Evolutionary conservation across 495 filamentous ascomycete species (phyloP), one percentile per base, ranked within the genome.

Genomic region (Annulohypoxylon maeteangense): DNA sequence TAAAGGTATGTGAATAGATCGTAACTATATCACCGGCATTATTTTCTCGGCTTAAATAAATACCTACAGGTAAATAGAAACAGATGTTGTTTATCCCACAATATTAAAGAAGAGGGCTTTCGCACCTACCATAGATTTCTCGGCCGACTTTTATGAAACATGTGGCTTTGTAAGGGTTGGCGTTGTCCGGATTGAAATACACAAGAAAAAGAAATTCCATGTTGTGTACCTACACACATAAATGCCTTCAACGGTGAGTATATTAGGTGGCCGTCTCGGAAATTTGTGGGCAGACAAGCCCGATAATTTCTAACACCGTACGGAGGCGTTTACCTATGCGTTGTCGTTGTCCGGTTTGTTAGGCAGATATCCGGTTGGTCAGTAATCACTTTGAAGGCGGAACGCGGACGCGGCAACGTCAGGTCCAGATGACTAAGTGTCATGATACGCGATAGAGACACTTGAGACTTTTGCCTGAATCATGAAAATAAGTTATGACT

Each of bases 331-430:
- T 16, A 7, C 23, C 4, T 54, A 7, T 38, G 23, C 18, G 47
- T 6, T 25, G 47, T 54, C 47, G 34, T 50, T 22, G 22, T 51
- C 31, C 20, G 36, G 47, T 51, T 18, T 36, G 14, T 7, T 58
- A 47, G 53, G 57, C 34, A 6, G 7, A 40, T 23, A 22, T 51
- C 23, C 59, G 66, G 40, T 58, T 61, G 66, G 66, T 18, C 6
- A 31, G 23, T 4, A 20, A 23, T 20, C 27, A 25, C 16, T 23
- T 54, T 16, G 22, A 12, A 18, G 32, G 50, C 42, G 59, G 42
- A 23, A 51, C 59, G 59, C 23, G 47, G 12, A 45, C 45, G 23
- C 44, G 34, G 23, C 18, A 29, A 50, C 32, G 29, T 29, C 25
- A n/a, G 32, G 20, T 51, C 22, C 18, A 22, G 14, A 51, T 62